Evolutionary conservation across 345 rosid genomes (phyloP).

Genomic region (Punica granatum): DNA sequence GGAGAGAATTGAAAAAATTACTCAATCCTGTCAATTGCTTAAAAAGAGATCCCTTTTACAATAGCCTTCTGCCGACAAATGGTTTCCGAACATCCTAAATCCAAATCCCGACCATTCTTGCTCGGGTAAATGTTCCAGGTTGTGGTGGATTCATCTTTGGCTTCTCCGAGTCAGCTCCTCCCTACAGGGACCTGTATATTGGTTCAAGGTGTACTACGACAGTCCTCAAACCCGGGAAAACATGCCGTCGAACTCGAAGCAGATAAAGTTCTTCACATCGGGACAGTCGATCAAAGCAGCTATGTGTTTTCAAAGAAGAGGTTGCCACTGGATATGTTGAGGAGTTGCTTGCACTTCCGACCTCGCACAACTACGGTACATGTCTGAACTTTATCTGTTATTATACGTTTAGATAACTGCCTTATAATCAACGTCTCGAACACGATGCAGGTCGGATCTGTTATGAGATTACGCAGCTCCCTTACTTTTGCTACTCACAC

Average conservation of each 20-base stretch:
- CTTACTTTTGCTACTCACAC: constrained; percentile 56
- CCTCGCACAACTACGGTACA: constrained; percentile 80
- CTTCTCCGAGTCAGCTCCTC: constrained; percentile 34
- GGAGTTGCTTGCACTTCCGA: constrained; percentile 69
- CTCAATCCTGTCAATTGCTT: background rate
- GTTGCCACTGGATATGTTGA: constrained; percentile 53
- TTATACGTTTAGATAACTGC: background rate
- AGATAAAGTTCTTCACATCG: constrained; percentile 71
- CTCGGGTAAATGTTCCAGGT: constrained; percentile 32
- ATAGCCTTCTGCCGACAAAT: background rate
- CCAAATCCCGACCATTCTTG: background rate
- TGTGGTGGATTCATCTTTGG: constrained; percentile 47
- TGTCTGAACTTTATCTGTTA: background rate
- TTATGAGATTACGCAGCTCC: constrained; percentile 59
- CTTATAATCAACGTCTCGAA: background rate
- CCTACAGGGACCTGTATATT: constrained; percentile 63
- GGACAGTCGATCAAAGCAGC: constrained; percentile 48
- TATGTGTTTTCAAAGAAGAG: constrained; percentile 63
- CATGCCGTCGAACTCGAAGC: constrained; percentile 49
- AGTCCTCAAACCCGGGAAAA: constrained; percentile 22
- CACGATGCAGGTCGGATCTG: constrained; percentile 59
- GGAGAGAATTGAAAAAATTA: background rate
- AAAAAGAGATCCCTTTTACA: background rate
- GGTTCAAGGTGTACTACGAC: constrained; percentile 51
- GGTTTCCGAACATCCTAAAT: background rate